Evolutionary conservation across 2,329 filamentous ascomycete species (phyloP).

Genomic region (Nannizzia gypsea): DNA sequence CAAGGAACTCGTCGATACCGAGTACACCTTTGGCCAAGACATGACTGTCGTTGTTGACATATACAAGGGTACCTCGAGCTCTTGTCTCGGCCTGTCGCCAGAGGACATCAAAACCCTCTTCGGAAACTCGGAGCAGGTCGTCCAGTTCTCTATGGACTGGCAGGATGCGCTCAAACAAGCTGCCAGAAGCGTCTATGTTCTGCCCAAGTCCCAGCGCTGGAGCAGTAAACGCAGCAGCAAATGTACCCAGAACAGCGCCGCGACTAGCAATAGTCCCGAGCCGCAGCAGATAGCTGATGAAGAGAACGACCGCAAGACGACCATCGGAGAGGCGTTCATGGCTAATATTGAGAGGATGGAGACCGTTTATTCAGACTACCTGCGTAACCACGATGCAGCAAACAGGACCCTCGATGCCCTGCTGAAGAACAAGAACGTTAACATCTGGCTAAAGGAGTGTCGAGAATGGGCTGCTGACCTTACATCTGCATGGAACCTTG

Average conservation of each 20-base stretch:
- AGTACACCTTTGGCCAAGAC: constrained; percentile 79
- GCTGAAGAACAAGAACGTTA: constrained; percentile 44
- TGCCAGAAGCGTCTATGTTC: constrained; percentile 65
- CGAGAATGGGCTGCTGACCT: constrained; percentile 84
- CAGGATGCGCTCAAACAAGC: constrained; percentile 70
- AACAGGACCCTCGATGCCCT: constrained; percentile 47
- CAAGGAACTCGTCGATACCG: constrained; percentile 86
- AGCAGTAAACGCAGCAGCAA: constrained; percentile 40
- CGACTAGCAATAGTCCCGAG: constrained; percentile 18
- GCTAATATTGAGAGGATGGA: constrained; percentile 48
- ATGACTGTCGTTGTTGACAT: constrained; percentile 98
- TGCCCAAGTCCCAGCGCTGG: constrained; percentile 45
- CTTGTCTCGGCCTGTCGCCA: constrained; percentile 63
- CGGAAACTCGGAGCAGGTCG: constrained; percentile 82
- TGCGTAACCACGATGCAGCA: constrained; percentile 53
- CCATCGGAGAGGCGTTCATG: constrained; percentile 48
- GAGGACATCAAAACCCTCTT: constrained; percentile 87
- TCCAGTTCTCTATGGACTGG: constrained; percentile 72
- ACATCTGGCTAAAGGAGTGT: constrained; percentile 84
- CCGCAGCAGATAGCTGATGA: constrained; percentile 31
- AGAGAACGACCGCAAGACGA: constrained; percentile 48
- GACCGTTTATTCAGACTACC: constrained; percentile 52
- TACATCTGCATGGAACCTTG: constrained; percentile 86
- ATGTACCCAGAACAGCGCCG: constrained; percentile 26
- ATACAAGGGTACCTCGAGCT: constrained; percentile 83